Percentiles rank a stretch among this genome's conserved stretches.
Conservation (phyloP, 192 early-diverging fungal genomes). For the Polychytrium aggregatum region DNA sequence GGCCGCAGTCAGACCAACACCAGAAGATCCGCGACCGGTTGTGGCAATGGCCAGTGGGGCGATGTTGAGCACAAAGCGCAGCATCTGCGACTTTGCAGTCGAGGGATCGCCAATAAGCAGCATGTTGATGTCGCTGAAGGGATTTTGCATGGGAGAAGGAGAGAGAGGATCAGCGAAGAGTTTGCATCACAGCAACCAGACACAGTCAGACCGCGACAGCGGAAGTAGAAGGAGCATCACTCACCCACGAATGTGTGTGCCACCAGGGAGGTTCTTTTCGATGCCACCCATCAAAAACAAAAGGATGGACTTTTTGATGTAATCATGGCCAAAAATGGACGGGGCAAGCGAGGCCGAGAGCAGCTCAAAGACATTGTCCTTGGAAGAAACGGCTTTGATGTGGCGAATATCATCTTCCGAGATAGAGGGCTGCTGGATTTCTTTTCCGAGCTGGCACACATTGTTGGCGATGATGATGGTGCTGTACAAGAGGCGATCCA, state of each 20-base stretch:
- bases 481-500: too few species aligned
- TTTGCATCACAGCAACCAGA: too few species aligned
- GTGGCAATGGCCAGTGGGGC: constrained; percentile 95
- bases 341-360: constrained; percentile 83
- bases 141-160: too few species aligned
- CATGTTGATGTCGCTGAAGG: constrained; percentile 87
- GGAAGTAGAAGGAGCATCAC: too few species aligned
- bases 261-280: constrained; percentile 89
- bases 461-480: constrained; percentile 84
- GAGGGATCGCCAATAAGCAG: constrained; percentile 97
- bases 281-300: constrained; percentile 82
- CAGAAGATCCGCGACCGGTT: constrained; percentile 91
- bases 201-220: too few species aligned
- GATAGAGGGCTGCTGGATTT: constrained; percentile 57
- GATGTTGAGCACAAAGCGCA: constrained; percentile 88
- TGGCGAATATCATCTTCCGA: constrained; percentile 78
- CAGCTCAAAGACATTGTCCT: constrained; percentile 66
- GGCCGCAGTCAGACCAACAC: constrained; percentile 95
- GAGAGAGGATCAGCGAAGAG: too few species aligned
- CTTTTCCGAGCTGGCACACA: constrained; percentile 62
- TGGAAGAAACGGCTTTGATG: constrained; percentile 64
- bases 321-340: constrained; percentile 51
- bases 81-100: constrained; percentile 97
- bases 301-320: constrained; percentile 63
- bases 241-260: constrained; percentile 88